Evolutionary conservation across 2,329 filamentous ascomycete species (phyloP).

Genomic region (Phyllosticta paracitricarpa): DNA sequence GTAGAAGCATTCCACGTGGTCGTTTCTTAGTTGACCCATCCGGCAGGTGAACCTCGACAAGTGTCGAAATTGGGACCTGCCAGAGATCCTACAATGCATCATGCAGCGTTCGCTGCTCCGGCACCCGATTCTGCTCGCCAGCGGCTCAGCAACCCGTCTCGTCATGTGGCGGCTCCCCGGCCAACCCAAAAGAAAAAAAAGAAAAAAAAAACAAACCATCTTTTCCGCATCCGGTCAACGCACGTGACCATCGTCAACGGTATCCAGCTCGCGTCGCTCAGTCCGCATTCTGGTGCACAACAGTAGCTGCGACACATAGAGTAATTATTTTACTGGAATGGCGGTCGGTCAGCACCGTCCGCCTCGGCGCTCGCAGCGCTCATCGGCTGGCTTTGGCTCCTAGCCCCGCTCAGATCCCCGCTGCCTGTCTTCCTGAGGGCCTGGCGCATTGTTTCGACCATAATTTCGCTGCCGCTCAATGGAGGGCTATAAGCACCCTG

Average conservation of each 20-base stretch:
- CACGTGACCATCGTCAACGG: neutral
- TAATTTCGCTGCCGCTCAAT: conserved; percentile 57
- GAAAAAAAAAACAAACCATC: too few species aligned
- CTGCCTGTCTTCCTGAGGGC: conserved; percentile 77
- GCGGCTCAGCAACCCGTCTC: neutral
- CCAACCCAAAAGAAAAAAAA: neutral
- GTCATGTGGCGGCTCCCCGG: neutral
- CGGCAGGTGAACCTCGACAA: neutral
- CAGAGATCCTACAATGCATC: neutral
- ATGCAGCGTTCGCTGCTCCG: neutral
- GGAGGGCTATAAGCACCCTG: conserved; percentile 45
- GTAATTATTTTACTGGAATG: conserved; percentile 15
- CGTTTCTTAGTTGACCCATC: neutral
- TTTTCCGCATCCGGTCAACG: neutral
- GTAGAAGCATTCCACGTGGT: neutral
- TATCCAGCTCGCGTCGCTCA: neutral
- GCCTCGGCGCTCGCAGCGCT: conserved; percentile 31
- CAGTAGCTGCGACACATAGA: neutral
- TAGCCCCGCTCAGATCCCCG: conserved; percentile 53
- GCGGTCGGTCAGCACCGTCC: conserved; percentile 20
- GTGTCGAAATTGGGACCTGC: neutral
- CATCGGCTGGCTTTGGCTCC: conserved; percentile 30
- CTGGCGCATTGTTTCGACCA: conserved; percentile 89
- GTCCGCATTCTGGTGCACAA: neutral
- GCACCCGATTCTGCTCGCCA: neutral